Evolutionary conservation across 2,329 filamentous ascomycete species (phyloP).

Genomic region (Aureobasidium pullulans): DNA sequence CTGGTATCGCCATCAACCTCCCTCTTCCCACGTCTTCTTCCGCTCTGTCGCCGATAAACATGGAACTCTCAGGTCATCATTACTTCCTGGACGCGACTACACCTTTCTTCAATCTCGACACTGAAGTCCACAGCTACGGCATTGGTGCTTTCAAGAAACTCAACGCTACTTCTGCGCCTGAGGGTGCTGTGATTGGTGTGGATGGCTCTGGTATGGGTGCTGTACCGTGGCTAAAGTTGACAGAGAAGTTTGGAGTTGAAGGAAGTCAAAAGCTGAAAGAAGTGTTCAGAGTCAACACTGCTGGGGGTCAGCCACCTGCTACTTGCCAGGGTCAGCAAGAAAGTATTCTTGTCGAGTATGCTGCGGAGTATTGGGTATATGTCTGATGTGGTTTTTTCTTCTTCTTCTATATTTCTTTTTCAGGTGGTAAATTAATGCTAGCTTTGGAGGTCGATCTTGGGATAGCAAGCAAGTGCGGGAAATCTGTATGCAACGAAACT

Average conservation of each 20-base stretch:
- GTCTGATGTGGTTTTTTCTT: not conserved
- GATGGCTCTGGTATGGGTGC: constrained; percentile 54
- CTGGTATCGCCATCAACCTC: constrained; percentile 62
- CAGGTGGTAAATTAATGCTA: not conserved
- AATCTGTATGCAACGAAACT: not conserved
- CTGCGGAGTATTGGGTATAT: constrained; percentile 68
- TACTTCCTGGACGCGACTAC: constrained; percentile 66
- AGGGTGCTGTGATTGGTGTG: constrained; percentile 51
- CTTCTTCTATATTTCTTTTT: not conserved
- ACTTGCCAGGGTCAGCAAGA: constrained; percentile 61
- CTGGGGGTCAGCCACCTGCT: constrained; percentile 67
- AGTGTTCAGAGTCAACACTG: constrained; percentile 79
- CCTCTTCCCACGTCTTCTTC: constrained; percentile 41
- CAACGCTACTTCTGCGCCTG: constrained; percentile 55
- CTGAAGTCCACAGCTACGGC: constrained; percentile 42
- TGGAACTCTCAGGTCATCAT: constrained; percentile 67
- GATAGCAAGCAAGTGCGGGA: not conserved
- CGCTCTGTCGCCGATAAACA: constrained; percentile 45
- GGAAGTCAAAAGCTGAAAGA: constrained; percentile 57
- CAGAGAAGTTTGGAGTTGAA: constrained; percentile 38
- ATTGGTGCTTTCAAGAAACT: constrained; percentile 60
- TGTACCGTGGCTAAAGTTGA: constrained; percentile 74
- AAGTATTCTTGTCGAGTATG: constrained; percentile 68
- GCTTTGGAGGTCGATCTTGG: not conserved
- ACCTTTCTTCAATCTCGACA: constrained; percentile 74